A percentile compares a stretch with the other conserved stretches of the same genome.
phyloP scores from a whole-genome alignment of 306 rosid species.

The peach (Prunus persica) region Prunus_persica_NCBIv2 NC_034013.1:9417501-9418000 shows the following conservation, averaged over 20 bases:
- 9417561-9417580: constrained; percentile 77
- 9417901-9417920: background rate
- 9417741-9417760: constrained; percentile 82
- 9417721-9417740: constrained; percentile 73
- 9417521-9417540: constrained; percentile 59
- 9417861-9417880: constrained; percentile 6
- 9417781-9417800: constrained; percentile 60
- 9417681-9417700: constrained; percentile 71
- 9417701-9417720: constrained; percentile 80
- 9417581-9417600: constrained; percentile 77
- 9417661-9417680: constrained; percentile 83
- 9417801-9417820: constrained; percentile 65
- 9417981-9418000: background rate
- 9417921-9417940: background rate
- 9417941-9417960: background rate
- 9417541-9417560: constrained; percentile 85
- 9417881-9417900: background rate
- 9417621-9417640: constrained; percentile 74
- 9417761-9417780: constrained; percentile 73
- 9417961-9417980: background rate
- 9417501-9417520: background rate
- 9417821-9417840: constrained; percentile 71
- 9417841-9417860: constrained; percentile 77
- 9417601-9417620: constrained; percentile 86
- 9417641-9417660: constrained; percentile 79